A percentile compares a stretch with the other conserved stretches of the same genome.
Evolutionary conservation across 208 protist genomes (phyloP).

Genomic region (Wallacemonas rigidus): DNA sequence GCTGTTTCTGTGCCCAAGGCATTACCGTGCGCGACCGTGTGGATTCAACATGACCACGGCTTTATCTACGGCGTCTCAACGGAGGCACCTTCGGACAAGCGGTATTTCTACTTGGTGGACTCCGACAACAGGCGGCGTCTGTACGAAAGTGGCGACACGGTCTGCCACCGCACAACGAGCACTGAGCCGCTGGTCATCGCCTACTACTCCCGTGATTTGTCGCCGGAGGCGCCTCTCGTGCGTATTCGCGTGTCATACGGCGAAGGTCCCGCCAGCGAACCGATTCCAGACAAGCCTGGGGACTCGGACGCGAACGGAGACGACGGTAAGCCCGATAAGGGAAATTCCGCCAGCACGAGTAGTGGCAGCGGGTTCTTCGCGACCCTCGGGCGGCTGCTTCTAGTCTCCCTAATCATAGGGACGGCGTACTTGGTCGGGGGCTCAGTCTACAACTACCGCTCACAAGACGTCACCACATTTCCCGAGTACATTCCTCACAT

Average conservation of each 20-base stretch:
- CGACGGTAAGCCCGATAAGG: conserved; percentile 16
- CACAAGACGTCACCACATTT: conserved; percentile 55
- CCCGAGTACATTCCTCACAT: conserved; percentile 77
- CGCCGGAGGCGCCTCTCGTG: neutral
- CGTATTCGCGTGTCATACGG: conserved; percentile 6
- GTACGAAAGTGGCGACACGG: conserved; percentile 3
- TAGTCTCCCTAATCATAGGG: conserved; percentile 36
- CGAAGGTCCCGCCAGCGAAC: conserved; percentile 7
- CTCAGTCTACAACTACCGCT: conserved; percentile 62
- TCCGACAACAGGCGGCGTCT: conserved; percentile 9
- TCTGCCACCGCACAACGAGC: neutral
- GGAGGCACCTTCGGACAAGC: neutral
- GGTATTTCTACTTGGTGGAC: conserved; percentile 9
- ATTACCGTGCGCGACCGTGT: conserved; percentile 15
- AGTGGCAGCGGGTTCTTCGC: conserved; percentile 12
- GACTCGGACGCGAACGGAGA: conserved; percentile 7
- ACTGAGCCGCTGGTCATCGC: conserved; percentile 7
- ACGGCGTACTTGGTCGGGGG: conserved; percentile 46
- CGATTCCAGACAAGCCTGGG: neutral
- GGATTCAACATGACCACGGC: conserved; percentile 7
- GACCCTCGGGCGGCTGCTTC: conserved; percentile 19
- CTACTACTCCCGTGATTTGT: conserved; percentile 13
- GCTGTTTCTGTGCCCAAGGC: conserved; percentile 34
- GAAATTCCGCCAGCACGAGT: neutral
- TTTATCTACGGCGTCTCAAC: neutral